Evolutionary conservation across 257 asterid species (phyloP).

Genomic region (Nicotiana attenuata): DNA sequence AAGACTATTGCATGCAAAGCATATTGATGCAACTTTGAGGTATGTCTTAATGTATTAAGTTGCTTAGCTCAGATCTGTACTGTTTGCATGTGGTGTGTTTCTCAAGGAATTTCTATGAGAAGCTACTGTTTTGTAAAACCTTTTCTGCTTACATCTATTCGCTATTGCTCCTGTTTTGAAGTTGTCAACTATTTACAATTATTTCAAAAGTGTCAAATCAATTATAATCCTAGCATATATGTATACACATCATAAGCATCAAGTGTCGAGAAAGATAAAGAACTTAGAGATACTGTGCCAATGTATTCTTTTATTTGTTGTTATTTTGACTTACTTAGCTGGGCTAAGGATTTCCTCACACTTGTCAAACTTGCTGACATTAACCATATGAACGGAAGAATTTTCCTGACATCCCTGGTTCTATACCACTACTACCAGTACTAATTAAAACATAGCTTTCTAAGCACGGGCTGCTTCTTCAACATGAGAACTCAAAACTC

Average conservation of each 20-base stretch:
- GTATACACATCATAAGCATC: not conserved
- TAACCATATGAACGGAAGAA: constrained; percentile 1
- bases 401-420: constrained; percentile 7
- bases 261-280: constrained; percentile 1
- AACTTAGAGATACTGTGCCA: not conserved
- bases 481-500: constrained; percentile 15
- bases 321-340: constrained; percentile 9
- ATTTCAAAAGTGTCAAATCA: not conserved
- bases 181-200: not conserved
- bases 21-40: not conserved
- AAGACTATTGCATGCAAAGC: not conserved
- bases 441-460: constrained; percentile 9
- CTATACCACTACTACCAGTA: constrained; percentile 2
- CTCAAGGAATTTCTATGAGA: not conserved
- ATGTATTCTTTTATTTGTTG: constrained; percentile 22
- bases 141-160: not conserved
- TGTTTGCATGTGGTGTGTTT: not conserved
- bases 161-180: not conserved
- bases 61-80: not conserved
- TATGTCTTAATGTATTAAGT: not conserved
- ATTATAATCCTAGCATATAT: not conserved
- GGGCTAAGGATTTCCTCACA: constrained; percentile 22
- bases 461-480: not conserved
- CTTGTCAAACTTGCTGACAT: constrained; percentile 10
- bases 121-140: not conserved